Percentiles rank a stretch among this genome's conserved stretches.
These are phyloP conservation scores for Fomitopsis palustris DNA, from an alignment of 1,284 basidiomycete species.

Conservation along the genomic window DNA sequence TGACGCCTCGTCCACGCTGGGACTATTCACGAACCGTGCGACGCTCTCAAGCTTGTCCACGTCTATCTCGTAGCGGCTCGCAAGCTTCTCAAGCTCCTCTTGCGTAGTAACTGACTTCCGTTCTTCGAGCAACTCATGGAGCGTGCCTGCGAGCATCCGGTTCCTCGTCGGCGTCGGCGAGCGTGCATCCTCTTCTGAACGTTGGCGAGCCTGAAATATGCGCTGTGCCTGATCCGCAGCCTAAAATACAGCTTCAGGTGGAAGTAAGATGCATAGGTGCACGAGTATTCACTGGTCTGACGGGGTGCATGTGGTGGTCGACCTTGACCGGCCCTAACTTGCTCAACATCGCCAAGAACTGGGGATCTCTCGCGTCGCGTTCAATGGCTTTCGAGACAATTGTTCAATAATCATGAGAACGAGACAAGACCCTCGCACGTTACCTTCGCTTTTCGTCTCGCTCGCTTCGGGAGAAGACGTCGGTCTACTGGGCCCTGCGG, in stretches of 20 bases:
- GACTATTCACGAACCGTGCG: conserved; percentile 64
- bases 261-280: background rate
- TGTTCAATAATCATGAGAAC: background rate
- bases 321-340: conserved; percentile 72
- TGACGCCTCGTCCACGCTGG: conserved; percentile 56
- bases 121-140: conserved; percentile 63
- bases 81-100: conserved; percentile 46
- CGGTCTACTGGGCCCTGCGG: conserved; percentile 4
- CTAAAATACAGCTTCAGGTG: conserved; percentile 10
- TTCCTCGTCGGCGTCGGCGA: conserved; percentile 38
- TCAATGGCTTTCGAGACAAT: conserved; percentile 51
- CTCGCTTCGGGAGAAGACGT: conserved; percentile 34
- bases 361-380: conserved; percentile 69
- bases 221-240: conserved; percentile 35
- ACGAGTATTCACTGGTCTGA: conserved; percentile 47
- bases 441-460: conserved; percentile 53
- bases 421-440: background rate
- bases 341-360: conserved; percentile 70
- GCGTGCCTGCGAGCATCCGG: conserved; percentile 51
- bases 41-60: conserved; percentile 51
- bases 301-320: conserved; percentile 57
- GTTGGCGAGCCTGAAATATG: conserved; percentile 48
- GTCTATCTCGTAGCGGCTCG: conserved; percentile 58
- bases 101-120: conserved; percentile 50
- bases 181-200: conserved; percentile 55